Base-by-base conservation (phyloP, 768 basidiomycete genomes). In the Suillus lakei region DNA sequence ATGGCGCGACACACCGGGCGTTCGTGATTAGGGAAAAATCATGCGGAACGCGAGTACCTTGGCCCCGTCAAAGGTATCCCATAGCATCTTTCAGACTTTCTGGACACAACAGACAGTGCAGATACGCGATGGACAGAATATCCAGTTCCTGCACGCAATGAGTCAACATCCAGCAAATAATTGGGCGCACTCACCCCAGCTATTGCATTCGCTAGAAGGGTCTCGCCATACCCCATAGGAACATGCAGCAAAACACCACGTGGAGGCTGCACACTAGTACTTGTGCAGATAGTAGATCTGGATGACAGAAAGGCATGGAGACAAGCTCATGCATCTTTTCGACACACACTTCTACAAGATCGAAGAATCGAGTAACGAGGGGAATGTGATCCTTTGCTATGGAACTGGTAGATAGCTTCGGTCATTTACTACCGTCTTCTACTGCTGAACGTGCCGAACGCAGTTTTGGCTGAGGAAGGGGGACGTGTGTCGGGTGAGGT, bases 41-140 rank as follows among this genome's bases (percentile, higher is more conserved):
- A 34, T 8, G 34, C 34, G 34, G 8, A 34, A 34, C 34, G 8
- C 34, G 75, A 82, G 6, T 34, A 95, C 95, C 80, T 95, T 96
- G 8, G 97, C 97, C 76, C 98, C 97, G 38, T 98, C 97, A 72
- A 99, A 99, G 0, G 95, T 96, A 72, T 98, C 97, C 48, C 97
- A 81, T 5, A 99, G 80, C 0, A 95, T 96, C 81, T 97, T 99
- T 75, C 97, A 0, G 95, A 98, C 95, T 98, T 98, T 1, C 97
- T 96, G 2, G 93, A 96, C 8, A 99, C 95, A 65, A 99, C 91
- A 0, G 93, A 94, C 0, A 97, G 97, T 0, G 96, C 97, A 3
- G 96, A 97, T 65, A 99, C 89, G 60, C 82, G 68, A 99, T 96
- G 73, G 99, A 98, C 0, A 96, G 96, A 2, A 97, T 83, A 2